Evolutionary conservation across 305 asterid species (phyloP).

Genomic region (Fraxinus dipetala): DNA sequence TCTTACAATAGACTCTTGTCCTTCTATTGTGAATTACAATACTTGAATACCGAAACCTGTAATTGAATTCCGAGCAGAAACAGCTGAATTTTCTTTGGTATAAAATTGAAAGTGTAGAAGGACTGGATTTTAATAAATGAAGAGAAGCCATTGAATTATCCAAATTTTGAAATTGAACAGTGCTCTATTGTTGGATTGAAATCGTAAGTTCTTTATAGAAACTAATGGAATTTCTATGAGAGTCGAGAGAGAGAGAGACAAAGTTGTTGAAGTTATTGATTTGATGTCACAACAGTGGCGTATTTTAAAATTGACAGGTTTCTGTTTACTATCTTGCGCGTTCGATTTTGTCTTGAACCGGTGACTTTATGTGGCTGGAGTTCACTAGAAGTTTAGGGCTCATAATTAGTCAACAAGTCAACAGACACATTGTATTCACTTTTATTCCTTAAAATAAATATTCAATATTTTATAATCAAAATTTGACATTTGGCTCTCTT

Average conservation of each 20-base stretch:
- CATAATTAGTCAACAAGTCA: neutral
- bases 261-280: neutral
- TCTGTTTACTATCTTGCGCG: neutral
- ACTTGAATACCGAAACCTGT: conserved; percentile 15
- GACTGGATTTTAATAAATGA: conserved; percentile 55
- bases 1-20: no score
- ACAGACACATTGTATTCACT: neutral
- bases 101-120: conserved; percentile 18
- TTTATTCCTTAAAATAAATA: no score
- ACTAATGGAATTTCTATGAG: neutral
- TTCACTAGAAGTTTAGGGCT: neutral
- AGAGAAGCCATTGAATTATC: conserved; percentile 50
- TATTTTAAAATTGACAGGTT: conserved; percentile 31
- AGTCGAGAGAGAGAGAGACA: conserved; percentile 17
- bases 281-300: conserved; percentile 27
- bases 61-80: conserved; percentile 32
- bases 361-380: neutral
- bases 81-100: conserved; percentile 37
- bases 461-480: no score
- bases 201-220: neutral
- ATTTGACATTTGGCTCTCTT: no score
- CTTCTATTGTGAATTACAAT: no score
- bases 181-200: neutral
- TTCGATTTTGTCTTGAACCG: neutral
- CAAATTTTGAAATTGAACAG: neutral